Evolutionary conservation across 306 rosid genomes (phyloP).

Genomic region (Oxytropis ochrocephala): DNA sequence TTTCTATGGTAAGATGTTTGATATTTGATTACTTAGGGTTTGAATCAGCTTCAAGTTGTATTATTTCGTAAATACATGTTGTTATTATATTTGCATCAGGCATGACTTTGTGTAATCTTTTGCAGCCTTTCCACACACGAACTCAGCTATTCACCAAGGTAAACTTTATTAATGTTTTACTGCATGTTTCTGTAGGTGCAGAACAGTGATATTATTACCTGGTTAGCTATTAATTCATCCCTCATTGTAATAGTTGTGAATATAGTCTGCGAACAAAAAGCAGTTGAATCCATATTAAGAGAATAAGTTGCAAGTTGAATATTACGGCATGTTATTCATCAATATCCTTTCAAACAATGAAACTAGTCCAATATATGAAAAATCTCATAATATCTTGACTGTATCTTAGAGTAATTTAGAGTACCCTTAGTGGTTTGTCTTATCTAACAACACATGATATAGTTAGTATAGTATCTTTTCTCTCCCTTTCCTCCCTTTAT

Average conservation of each 20-base stretch:
- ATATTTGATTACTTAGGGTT: slow-evolving; percentile 15
- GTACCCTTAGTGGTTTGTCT: not conserved
- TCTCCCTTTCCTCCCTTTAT: not conserved
- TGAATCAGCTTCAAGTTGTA: slow-evolving; percentile 4
- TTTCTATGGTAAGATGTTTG: not conserved
- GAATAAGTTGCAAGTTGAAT: not conserved
- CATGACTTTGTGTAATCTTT: slow-evolving; percentile 20
- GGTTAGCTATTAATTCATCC: not conserved
- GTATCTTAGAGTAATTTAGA: not conserved
- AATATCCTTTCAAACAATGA: slow-evolving; percentile 1
- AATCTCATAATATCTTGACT: not conserved
- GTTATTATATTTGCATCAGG: not conserved
- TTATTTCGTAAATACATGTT: not conserved
- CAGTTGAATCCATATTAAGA: not conserved
- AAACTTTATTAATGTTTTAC: slow-evolving; percentile 14
- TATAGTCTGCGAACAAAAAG: not conserved
- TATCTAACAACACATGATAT: not conserved
- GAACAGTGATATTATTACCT: not conserved
- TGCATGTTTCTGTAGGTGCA: not conserved
- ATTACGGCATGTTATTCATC: not conserved
- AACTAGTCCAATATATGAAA: not conserved
- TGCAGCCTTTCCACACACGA: slow-evolving; percentile 93
- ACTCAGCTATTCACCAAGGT: slow-evolving; percentile 81
- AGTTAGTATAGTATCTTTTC: not conserved
- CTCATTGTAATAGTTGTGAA: slow-evolving; percentile 6